Percentiles rank a stretch among this genome's conserved stretches.
Evolutionary conservation across 2,329 filamentous ascomycete species (phyloP).

Genomic region (Trichoderma breve): DNA sequence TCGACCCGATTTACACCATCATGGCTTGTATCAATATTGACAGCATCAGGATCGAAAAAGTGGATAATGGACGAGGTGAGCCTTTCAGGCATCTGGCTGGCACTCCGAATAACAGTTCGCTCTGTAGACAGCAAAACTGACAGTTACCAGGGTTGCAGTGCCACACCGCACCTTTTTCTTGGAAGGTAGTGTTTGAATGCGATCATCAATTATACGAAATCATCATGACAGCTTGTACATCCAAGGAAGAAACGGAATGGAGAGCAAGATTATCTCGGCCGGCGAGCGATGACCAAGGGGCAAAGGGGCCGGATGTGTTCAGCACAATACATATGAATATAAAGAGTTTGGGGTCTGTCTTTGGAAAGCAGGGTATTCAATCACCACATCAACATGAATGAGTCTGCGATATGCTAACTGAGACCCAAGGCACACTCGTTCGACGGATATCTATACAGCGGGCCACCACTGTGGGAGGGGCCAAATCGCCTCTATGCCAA

Average conservation of each 20-base stretch:
- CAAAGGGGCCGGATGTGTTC: constrained; percentile 50
- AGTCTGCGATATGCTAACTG: background rate
- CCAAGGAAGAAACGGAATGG: constrained; percentile 79
- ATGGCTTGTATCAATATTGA: constrained; percentile 70
- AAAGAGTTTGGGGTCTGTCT: constrained; percentile 70
- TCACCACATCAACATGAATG: background rate
- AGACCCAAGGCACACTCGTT: constrained; percentile 53
- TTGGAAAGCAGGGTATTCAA: constrained; percentile 63
- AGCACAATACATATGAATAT: constrained; percentile 68
- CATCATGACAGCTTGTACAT: constrained; percentile 81
- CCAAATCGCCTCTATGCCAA: constrained; percentile 66
- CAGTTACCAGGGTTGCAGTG: constrained; percentile 72
- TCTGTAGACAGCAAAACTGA: background rate
- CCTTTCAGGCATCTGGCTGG: too few species aligned
- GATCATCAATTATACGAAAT: constrained; percentile 77
- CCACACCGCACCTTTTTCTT: constrained; percentile 80
- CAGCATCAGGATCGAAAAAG: constrained; percentile 65
- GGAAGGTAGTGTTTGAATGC: constrained; percentile 85
- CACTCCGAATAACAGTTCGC: background rate
- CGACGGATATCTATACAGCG: constrained; percentile 76
- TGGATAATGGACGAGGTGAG: constrained; percentile 72
- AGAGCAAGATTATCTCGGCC: constrained; percentile 60
- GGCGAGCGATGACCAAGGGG: constrained; percentile 47
- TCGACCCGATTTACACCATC: constrained; percentile 68
- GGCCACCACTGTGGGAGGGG: constrained; percentile 70